Conservation (phyloP, 257 asterid genomes). For the Ilex aquifolium region DNA sequence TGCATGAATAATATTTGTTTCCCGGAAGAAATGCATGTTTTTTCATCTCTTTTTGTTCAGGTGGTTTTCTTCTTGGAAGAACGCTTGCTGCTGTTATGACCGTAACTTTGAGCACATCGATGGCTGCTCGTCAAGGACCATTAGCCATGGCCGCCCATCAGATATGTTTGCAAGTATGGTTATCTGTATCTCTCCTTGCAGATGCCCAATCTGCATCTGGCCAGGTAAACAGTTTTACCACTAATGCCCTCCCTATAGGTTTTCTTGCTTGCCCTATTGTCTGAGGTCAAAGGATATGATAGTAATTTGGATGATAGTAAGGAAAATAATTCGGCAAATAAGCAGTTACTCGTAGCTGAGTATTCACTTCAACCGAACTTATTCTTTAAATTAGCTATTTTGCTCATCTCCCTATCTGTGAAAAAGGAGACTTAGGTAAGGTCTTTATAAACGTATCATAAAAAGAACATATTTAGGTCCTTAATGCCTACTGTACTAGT, state of each 20-base stretch:
- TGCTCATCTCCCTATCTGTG: no score
- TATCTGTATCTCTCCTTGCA: conserved; percentile 39
- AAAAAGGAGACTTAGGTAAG: no score
- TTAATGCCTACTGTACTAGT: no score
- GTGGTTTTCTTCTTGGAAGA: conserved; percentile 49
- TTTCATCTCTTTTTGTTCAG: conserved; percentile 12
- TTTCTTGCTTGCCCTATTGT: background rate
- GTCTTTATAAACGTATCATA: no score
- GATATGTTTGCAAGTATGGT: conserved; percentile 47
- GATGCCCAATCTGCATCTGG: conserved; percentile 41
- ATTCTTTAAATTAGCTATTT: no score
- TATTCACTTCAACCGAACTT: no score
- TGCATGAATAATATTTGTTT: background rate
- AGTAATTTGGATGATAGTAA: no score
- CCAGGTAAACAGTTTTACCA: conserved; percentile 20
- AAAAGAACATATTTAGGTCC: no score
- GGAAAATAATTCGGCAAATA: background rate
- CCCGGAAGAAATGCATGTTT: background rate
- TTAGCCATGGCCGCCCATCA: conserved; percentile 49
- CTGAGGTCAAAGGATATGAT: no score
- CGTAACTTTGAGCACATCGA: conserved; percentile 40
- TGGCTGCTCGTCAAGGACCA: conserved; percentile 47
- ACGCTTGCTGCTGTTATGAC: conserved; percentile 40
- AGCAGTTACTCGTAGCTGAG: no score
- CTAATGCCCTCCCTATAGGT: background rate